Base-by-base conservation (phyloP, 2,329 filamentous ascomycete genomes). In the Claviceps maximensis region DNA sequence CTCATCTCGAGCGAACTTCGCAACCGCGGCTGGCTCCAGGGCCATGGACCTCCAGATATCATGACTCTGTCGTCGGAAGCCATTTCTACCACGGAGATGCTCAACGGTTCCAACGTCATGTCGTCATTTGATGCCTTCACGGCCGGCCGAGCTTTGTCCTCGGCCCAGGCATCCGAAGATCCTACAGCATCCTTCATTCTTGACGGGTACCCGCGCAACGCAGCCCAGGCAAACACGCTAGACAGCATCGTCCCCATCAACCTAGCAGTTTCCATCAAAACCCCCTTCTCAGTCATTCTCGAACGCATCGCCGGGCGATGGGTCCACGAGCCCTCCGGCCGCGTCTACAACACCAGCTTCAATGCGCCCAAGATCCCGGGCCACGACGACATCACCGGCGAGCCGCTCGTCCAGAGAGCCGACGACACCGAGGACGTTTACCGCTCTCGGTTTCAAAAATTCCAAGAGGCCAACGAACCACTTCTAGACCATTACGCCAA, bases 281-380 rank as follows among this genome's bases (percentile, higher is more conserved):
- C 91, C 0, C 93, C 93, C 0, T 80, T 87, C 36, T 80, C 85
- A 9, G 87, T 96, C 56, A 89, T 98, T 56, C 78, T 97, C 58
- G 82, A 89, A 60, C 86, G 93, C 53, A 96, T 98, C 60, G 82
- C 87, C 45, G 89, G 89, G 50, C 85, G 93, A 54, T 96, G 90
- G 90, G 85, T 96, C 42, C 93, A 98, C 69, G 86, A 87, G 62
- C 83, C 89, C 0, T 95, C 89, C 0, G 93, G 93, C 1, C 79
- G 93, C 29, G 86, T 96, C 17, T 98, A 98, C 75, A 98, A 98
- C 67, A 94, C 89, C 2, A 83, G 83, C 0, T 98, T 95, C 74
- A 89, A 97, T 64, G 78, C 86, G 8, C 93, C 93, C 1, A 85
- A 84, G 59, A 82, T 90, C 1, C 70, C 81, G 0, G 91, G 93